Evolutionary conservation across 139 green algal species (phyloP), one percentile per base, ranked within the genome.

Genomic region (Medakamo hakoo): DNA sequence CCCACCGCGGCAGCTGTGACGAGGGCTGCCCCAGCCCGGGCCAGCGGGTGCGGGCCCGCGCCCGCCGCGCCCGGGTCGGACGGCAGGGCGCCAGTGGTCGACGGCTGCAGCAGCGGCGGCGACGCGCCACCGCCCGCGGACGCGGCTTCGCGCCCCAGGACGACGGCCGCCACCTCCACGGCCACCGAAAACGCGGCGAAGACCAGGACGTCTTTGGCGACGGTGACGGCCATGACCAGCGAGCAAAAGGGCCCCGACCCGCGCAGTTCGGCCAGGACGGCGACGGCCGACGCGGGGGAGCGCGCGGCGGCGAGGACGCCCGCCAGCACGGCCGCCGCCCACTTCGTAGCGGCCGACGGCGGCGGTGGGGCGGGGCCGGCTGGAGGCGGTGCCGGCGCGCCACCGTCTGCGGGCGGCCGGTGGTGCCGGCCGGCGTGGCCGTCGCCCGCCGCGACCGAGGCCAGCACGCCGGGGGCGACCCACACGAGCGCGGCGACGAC

Each of bases 181-280:
- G 90, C 94, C 49, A 94, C 27, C 0, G 87, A 78, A 68, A 92
- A 94, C 27, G 72, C 68, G 2, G 87, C 73, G 52, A 96, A 91
- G 49, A 92, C 78, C 21, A 96, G 58, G n/a, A 94, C 83, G 64
- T 96, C 88, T 66, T 96, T 96, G 21, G 93, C 76, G 26, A 96
- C 81, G 55, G 88, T 78, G 32, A 94, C 84, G 2, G 84, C 82
- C 78, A 94, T 84, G 2, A 90, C 79, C 58, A 92, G 66, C 19
- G 74, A 75, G 58, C 73, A 83, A 74, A 87, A 96, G 1, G 87
- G 79, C 0, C 88, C 88, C 52, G 77, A 80, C 57, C 75, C 87
- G 18, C 86, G 81, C 32, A 79, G 73, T 64, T 96, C 88, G 49
- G 83, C 82, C n/a, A 92, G 62, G 58, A 94, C 85, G 3, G 86